These are phyloP conservation scores for Neurospora sp. DNA, from an alignment of 495 filamentous ascomycete genomes.

Conservation along the genomic window DNA sequence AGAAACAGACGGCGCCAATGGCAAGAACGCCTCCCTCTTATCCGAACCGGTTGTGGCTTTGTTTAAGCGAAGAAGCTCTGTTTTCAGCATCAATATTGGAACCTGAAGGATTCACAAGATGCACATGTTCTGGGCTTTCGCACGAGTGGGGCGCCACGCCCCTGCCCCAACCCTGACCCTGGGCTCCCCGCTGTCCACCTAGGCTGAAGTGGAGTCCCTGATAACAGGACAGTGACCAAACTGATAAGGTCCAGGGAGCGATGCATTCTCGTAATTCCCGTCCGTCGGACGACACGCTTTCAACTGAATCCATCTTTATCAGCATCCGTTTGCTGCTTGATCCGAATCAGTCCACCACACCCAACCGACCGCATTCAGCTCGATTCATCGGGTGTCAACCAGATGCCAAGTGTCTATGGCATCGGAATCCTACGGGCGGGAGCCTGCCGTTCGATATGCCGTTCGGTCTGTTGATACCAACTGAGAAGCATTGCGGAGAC, in stretches of 20 bases:
- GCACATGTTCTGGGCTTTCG: not conserved
- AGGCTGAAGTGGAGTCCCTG: not conserved
- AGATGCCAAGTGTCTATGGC: not conserved
- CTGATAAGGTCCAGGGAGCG: not conserved
- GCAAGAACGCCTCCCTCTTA: not conserved
- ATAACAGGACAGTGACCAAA: not conserved
- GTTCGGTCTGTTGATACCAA: not conserved
- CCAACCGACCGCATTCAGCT: not conserved
- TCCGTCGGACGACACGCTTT: not conserved
- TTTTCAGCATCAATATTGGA: not conserved
- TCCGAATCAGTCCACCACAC: not conserved
- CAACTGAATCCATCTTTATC: not conserved
- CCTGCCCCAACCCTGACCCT: not conserved
- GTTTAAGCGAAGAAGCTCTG: not conserved
- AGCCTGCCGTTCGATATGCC: not conserved
- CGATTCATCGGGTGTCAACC: not conserved
- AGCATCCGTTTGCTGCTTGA: not conserved
- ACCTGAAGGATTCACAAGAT: not conserved
- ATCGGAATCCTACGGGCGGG: not conserved
- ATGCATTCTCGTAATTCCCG: constrained; percentile 1
- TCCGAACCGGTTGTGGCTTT: not conserved
- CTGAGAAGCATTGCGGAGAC: not conserved
- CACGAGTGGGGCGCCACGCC: not conserved
- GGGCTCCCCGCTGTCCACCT: not conserved
- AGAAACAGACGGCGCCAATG: not conserved